Evolutionary conservation across 2,329 filamentous ascomycete genomes (phyloP).

Genomic region (Epichloe hybrida): DNA sequence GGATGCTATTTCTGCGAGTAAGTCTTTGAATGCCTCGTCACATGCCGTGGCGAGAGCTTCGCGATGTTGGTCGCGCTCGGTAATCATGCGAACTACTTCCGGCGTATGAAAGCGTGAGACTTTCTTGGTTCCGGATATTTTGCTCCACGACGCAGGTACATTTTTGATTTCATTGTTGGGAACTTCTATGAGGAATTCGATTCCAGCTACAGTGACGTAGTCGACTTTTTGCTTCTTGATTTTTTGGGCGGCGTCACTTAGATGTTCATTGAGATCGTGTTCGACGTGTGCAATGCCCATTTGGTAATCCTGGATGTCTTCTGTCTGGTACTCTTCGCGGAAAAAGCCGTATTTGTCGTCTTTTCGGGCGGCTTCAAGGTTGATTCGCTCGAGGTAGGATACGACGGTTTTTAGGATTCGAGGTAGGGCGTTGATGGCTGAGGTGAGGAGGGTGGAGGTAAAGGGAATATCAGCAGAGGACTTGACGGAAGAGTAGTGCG

Average conservation of each 20-base stretch:
- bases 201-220: slow-evolving; percentile 76
- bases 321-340: slow-evolving; percentile 72
- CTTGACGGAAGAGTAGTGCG: slow-evolving; percentile 58
- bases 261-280: slow-evolving; percentile 71
- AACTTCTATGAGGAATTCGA: slow-evolving; percentile 91
- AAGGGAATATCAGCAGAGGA: slow-evolving; percentile 58
- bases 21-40: slow-evolving; percentile 61
- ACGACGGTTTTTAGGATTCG: slow-evolving; percentile 61
- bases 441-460: slow-evolving; percentile 51
- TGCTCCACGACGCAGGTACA: slow-evolving; percentile 87
- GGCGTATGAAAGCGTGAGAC: slow-evolving; percentile 89
- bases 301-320: slow-evolving; percentile 79
- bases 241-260: slow-evolving; percentile 53
- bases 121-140: slow-evolving; percentile 90
- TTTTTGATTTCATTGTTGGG: slow-evolving; percentile 68
- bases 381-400: slow-evolving; percentile 71
- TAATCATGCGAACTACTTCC: slow-evolving; percentile 68
- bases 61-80: slow-evolving; percentile 86
- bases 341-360: slow-evolving; percentile 96
- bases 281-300: slow-evolving; percentile 85
- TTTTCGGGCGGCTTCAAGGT: slow-evolving; percentile 63
- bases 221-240: slow-evolving; percentile 57
- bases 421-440: slow-evolving; percentile 63
- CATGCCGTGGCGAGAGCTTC: slow-evolving; percentile 87
- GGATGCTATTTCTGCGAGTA: slow-evolving; percentile 62